Evolutionary conservation across 2,329 filamentous ascomycete genomes (phyloP), one percentile per base, ranked within the genome.

Genomic region (Xylariaceae sp.): DNA sequence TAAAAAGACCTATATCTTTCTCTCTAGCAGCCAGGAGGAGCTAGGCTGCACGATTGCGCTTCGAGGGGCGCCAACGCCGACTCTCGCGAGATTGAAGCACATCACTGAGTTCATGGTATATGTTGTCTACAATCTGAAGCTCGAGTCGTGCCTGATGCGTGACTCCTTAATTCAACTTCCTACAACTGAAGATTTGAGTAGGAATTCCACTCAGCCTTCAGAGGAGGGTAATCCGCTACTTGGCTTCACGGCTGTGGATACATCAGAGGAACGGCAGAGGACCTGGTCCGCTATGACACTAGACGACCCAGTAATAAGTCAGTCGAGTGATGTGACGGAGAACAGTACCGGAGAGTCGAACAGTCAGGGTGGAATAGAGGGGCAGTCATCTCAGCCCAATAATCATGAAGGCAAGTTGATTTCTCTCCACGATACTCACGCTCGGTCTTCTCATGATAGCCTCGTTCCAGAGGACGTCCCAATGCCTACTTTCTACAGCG

Each of bases 51-150:
- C 94, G 0, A 96, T 99, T 63, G 91, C 92, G 10, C 77, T 99
- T 18, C 86, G 94, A 39, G 94, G 94, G 1, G 90, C 88, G 3
- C 85, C 88, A 54, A 86, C 85, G 24, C 76, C 83, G 41, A 79
- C 85, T 0, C 79, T 99, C 15, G 78, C 85, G 1, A 89, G 86
- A 63, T 85, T 99, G 71, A 99, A 99, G 73, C 84, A 86, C 46
- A 94, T 99, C 61, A 94, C 93, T 9, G 94, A 99, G 69, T 97
- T 99, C 68, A 97, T 99, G 93, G 89, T 95, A 30, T 99, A 97
- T 64, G 95, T 99, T 16, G 92, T 97, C 10, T 99, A 99, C 73
- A 99, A 97, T 65, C 79, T 99, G 47, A 96, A 96, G 68, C 81
- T 99, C 11, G 94, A 99, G 73, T 96, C 94, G 1, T 96, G 90